These are phyloP conservation scores for Linnemannia hyalina DNA, from an alignment of 192 early-diverging fungal species.

Conservation along the genomic window DNA sequence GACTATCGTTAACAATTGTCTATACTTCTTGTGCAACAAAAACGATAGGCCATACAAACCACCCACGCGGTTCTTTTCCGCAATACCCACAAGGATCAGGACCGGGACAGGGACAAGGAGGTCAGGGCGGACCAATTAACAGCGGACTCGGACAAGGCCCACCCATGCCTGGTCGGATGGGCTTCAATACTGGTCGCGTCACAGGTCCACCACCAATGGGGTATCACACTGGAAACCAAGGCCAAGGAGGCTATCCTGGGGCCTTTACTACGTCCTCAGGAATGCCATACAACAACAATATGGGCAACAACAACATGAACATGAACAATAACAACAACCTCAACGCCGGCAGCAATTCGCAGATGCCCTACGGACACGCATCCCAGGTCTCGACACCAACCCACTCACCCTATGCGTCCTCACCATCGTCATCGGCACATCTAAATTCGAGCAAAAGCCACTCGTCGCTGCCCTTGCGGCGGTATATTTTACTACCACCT, in stretches of 20 bases:
- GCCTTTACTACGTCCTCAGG: constrained; percentile 15
- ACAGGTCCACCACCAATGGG: constrained; percentile 10
- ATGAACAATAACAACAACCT: constrained; percentile 13
- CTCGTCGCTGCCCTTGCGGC: constrained; percentile 50
- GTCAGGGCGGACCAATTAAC: constrained; percentile 16
- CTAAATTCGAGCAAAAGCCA: constrained; percentile 51
- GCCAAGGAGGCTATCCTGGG: constrained; percentile 15
- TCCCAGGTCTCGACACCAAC: constrained; percentile 48
- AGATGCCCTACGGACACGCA: constrained; percentile 34
- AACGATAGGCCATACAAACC: constrained; percentile 38
- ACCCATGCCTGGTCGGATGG: constrained; percentile 12
- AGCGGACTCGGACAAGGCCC: constrained; percentile 8
- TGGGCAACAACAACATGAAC: constrained; percentile 24
- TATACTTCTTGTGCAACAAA: neutral
- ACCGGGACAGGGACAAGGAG: constrained; percentile 13
- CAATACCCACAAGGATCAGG: constrained; percentile 49
- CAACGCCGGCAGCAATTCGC: neutral
- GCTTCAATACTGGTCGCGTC: constrained; percentile 23
- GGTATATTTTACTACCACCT: constrained; percentile 64
- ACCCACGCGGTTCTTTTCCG: constrained; percentile 39
- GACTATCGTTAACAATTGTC: neutral
- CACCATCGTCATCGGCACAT: constrained; percentile 61
- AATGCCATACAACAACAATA: constrained; percentile 24
- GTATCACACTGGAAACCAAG: constrained; percentile 29
- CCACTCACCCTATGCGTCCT: constrained; percentile 62